These are phyloP conservation scores for Helicostylum pulchrum DNA, from an alignment of 192 early-diverging fungal species.

Conservation along the genomic window DNA sequence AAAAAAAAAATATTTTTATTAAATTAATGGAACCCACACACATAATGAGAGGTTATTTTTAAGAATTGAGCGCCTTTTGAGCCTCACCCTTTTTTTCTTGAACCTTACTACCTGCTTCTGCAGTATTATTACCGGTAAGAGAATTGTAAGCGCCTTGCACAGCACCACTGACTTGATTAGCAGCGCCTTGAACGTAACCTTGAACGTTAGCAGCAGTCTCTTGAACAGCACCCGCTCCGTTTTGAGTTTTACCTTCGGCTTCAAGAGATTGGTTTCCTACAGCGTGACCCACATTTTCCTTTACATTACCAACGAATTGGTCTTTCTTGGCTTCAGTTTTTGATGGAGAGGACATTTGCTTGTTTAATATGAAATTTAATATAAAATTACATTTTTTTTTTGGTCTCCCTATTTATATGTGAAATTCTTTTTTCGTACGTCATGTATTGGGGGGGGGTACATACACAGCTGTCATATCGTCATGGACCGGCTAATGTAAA, in stretches of 20 bases:
- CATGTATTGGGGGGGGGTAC: too few species aligned
- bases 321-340: conserved; percentile 25
- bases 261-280: conserved; percentile 34
- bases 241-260: conserved; percentile 33
- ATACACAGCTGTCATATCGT: too few species aligned
- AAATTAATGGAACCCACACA: too few species aligned
- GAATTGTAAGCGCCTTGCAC: conserved; percentile 24
- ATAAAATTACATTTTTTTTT: too few species aligned
- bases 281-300: conserved; percentile 39
- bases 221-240: conserved; percentile 21
- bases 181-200: conserved; percentile 25
- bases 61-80: conserved; percentile 3
- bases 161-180: conserved; percentile 27
- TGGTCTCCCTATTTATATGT: too few species aligned
- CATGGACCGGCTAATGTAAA: too few species aligned
- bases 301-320: conserved; percentile 34
- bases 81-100: conserved; percentile 16
- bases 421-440: too few species aligned
- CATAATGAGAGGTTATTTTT: too few species aligned
- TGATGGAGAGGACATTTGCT: conserved; percentile 5
- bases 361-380: too few species aligned
- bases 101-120: conserved; percentile 5
- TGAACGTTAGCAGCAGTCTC: conserved; percentile 21
- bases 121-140: conserved; percentile 11
- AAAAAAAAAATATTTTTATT: too few species aligned